Conservation (phyloP, 331 rosid species). For the Phaseolus coccineus region DNA sequence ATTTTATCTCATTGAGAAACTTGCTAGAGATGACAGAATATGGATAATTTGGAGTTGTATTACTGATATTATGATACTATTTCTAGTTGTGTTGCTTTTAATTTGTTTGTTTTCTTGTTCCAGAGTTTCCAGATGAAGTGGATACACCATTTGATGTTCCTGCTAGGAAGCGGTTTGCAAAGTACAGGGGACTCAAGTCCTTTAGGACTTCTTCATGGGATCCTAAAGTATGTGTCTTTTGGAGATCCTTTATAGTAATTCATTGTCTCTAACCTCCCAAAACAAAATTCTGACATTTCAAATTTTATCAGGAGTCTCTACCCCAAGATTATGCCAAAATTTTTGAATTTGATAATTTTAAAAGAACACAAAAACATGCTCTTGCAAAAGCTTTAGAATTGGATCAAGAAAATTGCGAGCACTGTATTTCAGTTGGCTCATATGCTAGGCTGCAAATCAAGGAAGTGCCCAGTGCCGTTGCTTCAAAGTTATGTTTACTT, state of each 20-base stretch:
- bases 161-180: slow-evolving; percentile 90
- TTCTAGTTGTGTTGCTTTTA: slow-evolving; percentile 11
- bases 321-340: slow-evolving; percentile 87
- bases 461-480: slow-evolving; percentile 72
- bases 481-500: slow-evolving; percentile 61
- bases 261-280: slow-evolving; percentile 23
- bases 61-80: slow-evolving; percentile 14
- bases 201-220: slow-evolving; percentile 98
- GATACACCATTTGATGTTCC: slow-evolving; percentile 89
- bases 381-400: slow-evolving; percentile 77
- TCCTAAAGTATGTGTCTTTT: slow-evolving; percentile 71
- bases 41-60: slow-evolving; percentile 7
- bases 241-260: slow-evolving; percentile 22
- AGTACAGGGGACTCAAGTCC: slow-evolving; percentile 96
- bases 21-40: background rate
- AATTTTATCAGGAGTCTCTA: slow-evolving; percentile 78
- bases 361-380: slow-evolving; percentile 75
- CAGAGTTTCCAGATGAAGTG: slow-evolving; percentile 98
- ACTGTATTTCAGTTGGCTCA: slow-evolving; percentile 64
- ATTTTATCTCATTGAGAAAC: background rate
- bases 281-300: slow-evolving; percentile 33
- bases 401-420: slow-evolving; percentile 69
- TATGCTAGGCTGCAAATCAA: slow-evolving; percentile 77
- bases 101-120: slow-evolving; percentile 38
- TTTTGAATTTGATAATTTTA: slow-evolving; percentile 79